Conservation (phyloP, 805 yeast species). For the Soucietia sequanensis region DNA sequence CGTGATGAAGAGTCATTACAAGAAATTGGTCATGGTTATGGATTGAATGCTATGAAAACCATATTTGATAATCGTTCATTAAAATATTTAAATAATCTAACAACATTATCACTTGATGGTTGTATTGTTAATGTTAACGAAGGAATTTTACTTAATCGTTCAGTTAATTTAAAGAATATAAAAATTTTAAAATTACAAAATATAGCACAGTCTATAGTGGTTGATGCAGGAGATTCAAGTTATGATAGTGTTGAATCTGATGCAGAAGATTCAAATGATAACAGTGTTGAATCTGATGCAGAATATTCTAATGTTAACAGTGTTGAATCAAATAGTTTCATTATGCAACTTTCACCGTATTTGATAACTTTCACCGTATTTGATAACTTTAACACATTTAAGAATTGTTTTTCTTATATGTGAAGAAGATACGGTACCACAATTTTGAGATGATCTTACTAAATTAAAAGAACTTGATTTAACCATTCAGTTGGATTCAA, state of each 20-base stretch:
- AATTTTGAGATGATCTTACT: conserved; percentile 24
- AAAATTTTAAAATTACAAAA: conserved; percentile 28
- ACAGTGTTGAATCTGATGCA: conserved; percentile 10
- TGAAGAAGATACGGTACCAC: conserved; percentile 38
- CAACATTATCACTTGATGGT: conserved; percentile 21
- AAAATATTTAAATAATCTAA: conserved; percentile 12
- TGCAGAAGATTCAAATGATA: conserved; percentile 6
- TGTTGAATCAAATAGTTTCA: conserved; percentile 18
- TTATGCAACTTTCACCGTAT: too few species aligned
- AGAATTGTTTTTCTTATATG: conserved; percentile 43
- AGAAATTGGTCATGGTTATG: too few species aligned
- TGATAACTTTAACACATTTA: conserved; percentile 24
- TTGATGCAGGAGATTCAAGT: too few species aligned
- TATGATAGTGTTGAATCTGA: conserved; percentile 14
- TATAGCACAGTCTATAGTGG: conserved; percentile 40
- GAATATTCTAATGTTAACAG: conserved; percentile 7
- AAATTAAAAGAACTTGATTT: conserved; percentile 37
- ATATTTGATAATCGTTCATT: conserved; percentile 12
- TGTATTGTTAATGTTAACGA: conserved; percentile 22
- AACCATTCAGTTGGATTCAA: conserved; percentile 38
- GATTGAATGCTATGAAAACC: conserved; percentile 8
- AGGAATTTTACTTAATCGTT: conserved; percentile 12
- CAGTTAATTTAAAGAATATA: conserved; percentile 21
- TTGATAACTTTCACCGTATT: conserved; percentile 19
- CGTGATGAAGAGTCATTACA: conserved; percentile 6